Evolutionary conservation across 2,329 filamentous ascomycete species (phyloP), one percentile per base, ranked within the genome.

Genomic region (Penicillium sp.): DNA sequence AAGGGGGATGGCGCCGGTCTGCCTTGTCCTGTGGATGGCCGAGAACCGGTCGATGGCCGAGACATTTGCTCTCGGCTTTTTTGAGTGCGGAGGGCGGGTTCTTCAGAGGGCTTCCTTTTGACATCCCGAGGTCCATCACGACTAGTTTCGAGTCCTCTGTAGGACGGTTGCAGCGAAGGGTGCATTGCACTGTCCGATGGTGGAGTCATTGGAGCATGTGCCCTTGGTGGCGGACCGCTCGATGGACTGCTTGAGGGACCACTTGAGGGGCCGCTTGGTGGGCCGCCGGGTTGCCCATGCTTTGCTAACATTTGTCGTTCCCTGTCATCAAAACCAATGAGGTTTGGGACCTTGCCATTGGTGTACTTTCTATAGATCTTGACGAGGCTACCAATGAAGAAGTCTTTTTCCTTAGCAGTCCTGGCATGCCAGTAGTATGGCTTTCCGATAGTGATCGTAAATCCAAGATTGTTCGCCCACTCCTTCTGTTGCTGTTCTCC

Each of bases 291-390:
- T 14, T 61, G 44, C 4, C 61, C 65, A 62, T 44, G 78, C 40
- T 88, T 89, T 32, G 88, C 77, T 42, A 97, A 83, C 63, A 87
- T 81, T 47, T 93, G 90, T 56, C 88, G 78, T 74, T 97, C 91
- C 56, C 82, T 84, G 47, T 84, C 81, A 63, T 93, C 90, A 70
- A 99, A 97, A 7, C 93, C 93, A 51, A 84, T 78, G 47, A 99
- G 79, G 55, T 89, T 83, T 2, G 94, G 94, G 30, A 85, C 75
- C 66, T 87, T 88, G 11, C 93, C 93, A 27, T 90, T 89, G 0
- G 94, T 97, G 70, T 97, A 99, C 75, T 97, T 99, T 65, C 87
- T 87, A 72, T 90, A 99, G 61, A 99, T 97, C 74, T 97, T 99
- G 68, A 97, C 85, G 63, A 97, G 76, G 73, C 92, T 97, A 32